Base-by-base conservation (phyloP, 805 yeast genomes). In the Spathaspora gorwiae region DNA sequence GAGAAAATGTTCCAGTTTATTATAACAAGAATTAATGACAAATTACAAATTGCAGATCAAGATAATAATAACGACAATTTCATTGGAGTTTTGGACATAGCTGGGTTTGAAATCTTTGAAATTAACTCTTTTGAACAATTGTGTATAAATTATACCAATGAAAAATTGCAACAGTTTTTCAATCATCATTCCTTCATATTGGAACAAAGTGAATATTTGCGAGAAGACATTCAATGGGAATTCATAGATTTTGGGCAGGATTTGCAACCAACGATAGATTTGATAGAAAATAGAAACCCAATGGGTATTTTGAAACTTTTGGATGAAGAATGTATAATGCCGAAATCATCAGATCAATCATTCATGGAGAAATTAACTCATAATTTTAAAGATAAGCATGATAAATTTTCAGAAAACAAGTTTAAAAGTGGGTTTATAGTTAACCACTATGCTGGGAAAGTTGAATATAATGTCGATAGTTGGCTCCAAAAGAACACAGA, bases 401-500 rank as follows among this genome's bases (percentile, higher is more conserved):
- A 57, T 13, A 70, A 85, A 59, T 94, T 85, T 62, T 79, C 73
- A 53, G 83, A 94, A 32, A 85, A 90, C 45, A 83, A 85, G 53
- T 73, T 83, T 38, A 76, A 83, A 47, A 80, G 78, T 53, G 96
- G 95, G 3, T 94, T 94, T 57, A 73, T 87, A 6, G 72, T 94
- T 15, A 83, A 85, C 47, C 99, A 94, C 66, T 94, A 94, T 66
- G 99, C 99, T 24, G 97, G 96, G 8, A 83, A 81, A 46, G 99
- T 94, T n/a, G 96, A 90, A 56, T 94, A 94, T 63, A 79, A 87
- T 31, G 84, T 89, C 19, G 90, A 85, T 14, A 92, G 90, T 30
- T 94, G 99, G 99, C 68, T 94, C 26, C 88, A 88, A 50, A 94
- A 94, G 66, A 94, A 94, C 61, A 87, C 87, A 53, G 99, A 94